These are phyloP conservation scores for Tripidium arundinaceum DNA, from an alignment of 202 grass and related monocot species.

Conservation along the genomic window DNA sequence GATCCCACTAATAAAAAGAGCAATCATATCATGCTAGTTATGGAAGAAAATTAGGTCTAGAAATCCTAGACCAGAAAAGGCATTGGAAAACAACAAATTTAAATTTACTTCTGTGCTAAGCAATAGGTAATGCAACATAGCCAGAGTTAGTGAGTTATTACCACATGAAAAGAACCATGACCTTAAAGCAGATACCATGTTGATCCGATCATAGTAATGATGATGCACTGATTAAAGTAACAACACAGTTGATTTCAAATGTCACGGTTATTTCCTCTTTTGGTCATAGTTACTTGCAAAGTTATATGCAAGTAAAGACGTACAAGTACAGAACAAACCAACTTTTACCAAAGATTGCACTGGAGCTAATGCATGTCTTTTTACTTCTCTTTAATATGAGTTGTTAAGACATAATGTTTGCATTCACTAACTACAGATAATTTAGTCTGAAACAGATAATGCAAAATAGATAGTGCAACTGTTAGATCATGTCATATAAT, in stretches of 20 bases:
- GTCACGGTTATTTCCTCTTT: conserved; percentile 14
- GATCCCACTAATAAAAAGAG: conserved; percentile 26
- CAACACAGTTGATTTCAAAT: conserved; percentile 13
- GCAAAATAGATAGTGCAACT: too few relatives aligned
- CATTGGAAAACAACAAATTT: neutral
- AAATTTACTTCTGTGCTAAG: conserved; percentile 41
- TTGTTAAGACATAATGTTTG: neutral
- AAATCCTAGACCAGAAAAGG: conserved; percentile 30
- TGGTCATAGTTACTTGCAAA: conserved; percentile 38
- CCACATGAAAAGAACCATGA: conserved; percentile 16
- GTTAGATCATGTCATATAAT: too few relatives aligned
- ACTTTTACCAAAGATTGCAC: conserved; percentile 28
- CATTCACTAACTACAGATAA: neutral
- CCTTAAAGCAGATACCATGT: conserved; percentile 30
- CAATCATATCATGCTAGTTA: conserved; percentile 31
- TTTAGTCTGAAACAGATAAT: neutral
- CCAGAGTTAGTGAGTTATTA: neutral
- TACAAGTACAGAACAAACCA: conserved; percentile 29
- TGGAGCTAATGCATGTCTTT: neutral
- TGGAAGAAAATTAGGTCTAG: conserved; percentile 27
- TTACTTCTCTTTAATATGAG: neutral
- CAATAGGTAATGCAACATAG: conserved; percentile 29
- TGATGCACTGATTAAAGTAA: conserved; percentile 39
- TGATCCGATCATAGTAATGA: conserved; percentile 32
- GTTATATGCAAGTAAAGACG: conserved; percentile 25